A percentile compares a stretch with the other conserved stretches of the same genome.
Conservation (phyloP, 2,329 filamentous ascomycete genomes). For the Aspergillus ustus region DNA sequence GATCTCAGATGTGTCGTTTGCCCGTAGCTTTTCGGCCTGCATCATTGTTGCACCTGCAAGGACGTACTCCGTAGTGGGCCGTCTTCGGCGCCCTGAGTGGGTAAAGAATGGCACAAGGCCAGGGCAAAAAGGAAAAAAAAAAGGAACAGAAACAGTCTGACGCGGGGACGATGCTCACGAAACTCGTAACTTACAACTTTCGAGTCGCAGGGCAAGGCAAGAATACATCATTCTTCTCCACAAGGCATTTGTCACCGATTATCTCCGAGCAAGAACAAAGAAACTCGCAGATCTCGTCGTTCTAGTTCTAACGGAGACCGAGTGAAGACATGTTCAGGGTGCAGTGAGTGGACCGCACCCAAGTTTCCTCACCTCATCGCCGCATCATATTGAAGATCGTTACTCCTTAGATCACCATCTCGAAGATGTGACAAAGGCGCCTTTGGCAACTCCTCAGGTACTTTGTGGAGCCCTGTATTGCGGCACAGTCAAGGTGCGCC, state of each 20-base stretch:
- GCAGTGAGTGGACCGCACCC: background rate
- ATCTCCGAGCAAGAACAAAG: conserved; percentile 13
- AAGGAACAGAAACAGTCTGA: background rate
- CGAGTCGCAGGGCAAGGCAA: background rate
- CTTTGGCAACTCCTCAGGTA: conserved; percentile 2
- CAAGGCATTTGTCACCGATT: conserved; percentile 23
- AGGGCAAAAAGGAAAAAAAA: background rate
- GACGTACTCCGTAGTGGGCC: background rate
- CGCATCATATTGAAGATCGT: conserved; percentile 18
- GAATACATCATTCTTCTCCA: conserved; percentile 8
- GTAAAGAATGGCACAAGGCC: background rate
- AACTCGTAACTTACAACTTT: background rate
- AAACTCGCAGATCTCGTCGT: background rate
- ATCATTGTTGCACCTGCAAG: conserved; percentile 4
- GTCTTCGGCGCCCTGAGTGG: background rate
- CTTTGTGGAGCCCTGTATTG: conserved; percentile 17
- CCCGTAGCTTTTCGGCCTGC: conserved; percentile 5
- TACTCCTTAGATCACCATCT: conserved; percentile 10
- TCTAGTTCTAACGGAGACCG: too few relatives aligned
- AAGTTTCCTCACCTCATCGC: conserved; percentile 14
- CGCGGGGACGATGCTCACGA: background rate
- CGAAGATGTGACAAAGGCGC: background rate
- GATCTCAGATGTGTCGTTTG: conserved; percentile 14
- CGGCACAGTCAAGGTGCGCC: conserved; percentile 30
- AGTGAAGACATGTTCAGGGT: background rate